Evolutionary conservation across 2,329 filamentous ascomycete genomes (phyloP), one percentile per base, ranked within the genome.

Genomic region (Lecanosticta acicola): DNA sequence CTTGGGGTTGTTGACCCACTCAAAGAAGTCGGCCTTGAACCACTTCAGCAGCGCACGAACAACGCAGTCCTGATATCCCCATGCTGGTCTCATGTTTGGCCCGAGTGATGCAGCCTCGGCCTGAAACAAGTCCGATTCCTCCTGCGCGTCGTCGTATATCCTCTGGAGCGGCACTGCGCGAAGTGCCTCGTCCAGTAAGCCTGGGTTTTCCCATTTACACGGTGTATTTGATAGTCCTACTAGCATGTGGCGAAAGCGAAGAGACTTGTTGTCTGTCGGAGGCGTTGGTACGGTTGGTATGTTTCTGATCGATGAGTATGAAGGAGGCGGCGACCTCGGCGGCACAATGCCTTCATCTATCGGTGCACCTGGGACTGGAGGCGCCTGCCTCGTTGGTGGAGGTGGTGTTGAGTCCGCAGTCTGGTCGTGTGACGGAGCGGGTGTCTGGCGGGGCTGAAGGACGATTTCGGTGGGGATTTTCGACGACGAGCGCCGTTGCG

Each of bases 51-150:
- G 74, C 50, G 91, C 87, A 56, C 87, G 80, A 62, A 97, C 85
- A 45, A 96, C 88, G 66, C 91, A 98, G 70, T 98, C 93, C 68
- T 97, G 91, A 65, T 97, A 96, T 46, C 90, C 91, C 91, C 91
- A 97, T 72, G 89, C 85, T 1, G 90, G 80, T 65, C 85, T 85
- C 35, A 58, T 58, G 45, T 83, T 86, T 46, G 85, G 81, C 16
- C 86, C 87, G 71, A 95, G 82, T 56, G 88, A 94, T 63, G 85
- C 85, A 24, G 91, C 91, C 67, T 94, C 83, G 26, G 88, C 93
- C 62, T 85, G 81, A 58, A 94, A 74, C 21, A 96, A 83, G 65
- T 96, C 88, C 54, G 80, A 82, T 68, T 97, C 90, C 66, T 97
- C 91, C 65, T 97, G 89, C 42, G 93, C 93, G 65, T 96, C 89